Percentiles rank a stretch among this genome's conserved stretches.
Conservation (phyloP, 768 basidiomycete species). For the Coprinopsis marcescibilis region DNA sequence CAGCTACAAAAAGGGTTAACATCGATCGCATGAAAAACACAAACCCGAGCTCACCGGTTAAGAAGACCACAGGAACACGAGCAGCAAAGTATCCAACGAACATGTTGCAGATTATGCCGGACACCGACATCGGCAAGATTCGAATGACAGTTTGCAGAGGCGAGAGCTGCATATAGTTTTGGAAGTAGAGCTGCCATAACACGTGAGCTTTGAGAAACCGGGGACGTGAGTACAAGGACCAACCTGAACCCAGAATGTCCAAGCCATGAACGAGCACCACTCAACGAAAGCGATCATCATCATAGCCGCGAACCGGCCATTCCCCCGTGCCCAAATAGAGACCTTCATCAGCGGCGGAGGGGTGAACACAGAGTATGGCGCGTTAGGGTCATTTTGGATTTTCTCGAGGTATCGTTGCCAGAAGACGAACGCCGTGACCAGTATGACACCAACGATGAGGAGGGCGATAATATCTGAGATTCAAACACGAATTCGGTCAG, state of each 20-base stretch:
- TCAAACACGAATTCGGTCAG: slow-evolving; percentile 1
- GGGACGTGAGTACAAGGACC: too few species aligned
- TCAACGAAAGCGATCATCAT: slow-evolving; percentile 59
- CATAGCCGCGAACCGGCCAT: slow-evolving; percentile 57
- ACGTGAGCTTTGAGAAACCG: neutral
- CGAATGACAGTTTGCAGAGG: slow-evolving; percentile 61
- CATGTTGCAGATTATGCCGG: slow-evolving; percentile 58
- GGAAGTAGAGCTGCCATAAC: slow-evolving; percentile 79
- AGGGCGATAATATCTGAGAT: slow-evolving; percentile 64
- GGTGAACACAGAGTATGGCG: slow-evolving; percentile 20
- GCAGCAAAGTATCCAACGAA: slow-evolving; percentile 56
- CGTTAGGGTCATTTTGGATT: slow-evolving; percentile 20
- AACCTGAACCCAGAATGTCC: slow-evolving; percentile 35
- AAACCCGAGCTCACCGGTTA: slow-evolving; percentile 43
- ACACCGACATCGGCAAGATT: slow-evolving; percentile 65
- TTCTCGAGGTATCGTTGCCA: slow-evolving; percentile 65
- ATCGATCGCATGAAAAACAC: neutral
- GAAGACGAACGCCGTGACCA: slow-evolving; percentile 49
- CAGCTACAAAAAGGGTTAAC: slow-evolving; percentile 6
- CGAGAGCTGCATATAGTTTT: slow-evolving; percentile 48
- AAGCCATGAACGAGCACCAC: slow-evolving; percentile 53
- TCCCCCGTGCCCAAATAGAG: slow-evolving; percentile 56
- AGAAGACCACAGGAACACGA: slow-evolving; percentile 46
- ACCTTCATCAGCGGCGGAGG: slow-evolving; percentile 65
- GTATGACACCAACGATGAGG: slow-evolving; percentile 53